A percentile compares a stretch with the other conserved stretches of the same genome.
Conservation (phyloP, 768 basidiomycete genomes). For the Lactifluus rugatus region DNA sequence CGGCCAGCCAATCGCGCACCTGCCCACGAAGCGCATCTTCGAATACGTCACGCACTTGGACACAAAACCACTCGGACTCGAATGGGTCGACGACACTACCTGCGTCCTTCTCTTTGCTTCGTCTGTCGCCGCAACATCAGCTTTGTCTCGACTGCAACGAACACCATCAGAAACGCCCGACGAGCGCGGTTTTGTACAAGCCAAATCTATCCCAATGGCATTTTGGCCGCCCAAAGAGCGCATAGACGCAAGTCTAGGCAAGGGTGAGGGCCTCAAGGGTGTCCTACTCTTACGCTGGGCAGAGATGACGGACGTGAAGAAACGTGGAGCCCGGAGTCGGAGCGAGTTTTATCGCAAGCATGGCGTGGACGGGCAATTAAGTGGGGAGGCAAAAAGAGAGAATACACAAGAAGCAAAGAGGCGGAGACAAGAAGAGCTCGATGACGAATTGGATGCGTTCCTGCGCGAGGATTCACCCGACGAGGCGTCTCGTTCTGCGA, state of each 20-base stretch:
- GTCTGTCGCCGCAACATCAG: conserved; percentile 42
- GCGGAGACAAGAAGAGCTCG: conserved; percentile 36
- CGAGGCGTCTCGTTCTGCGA: conserved; percentile 19
- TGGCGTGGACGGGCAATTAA: conserved; percentile 53
- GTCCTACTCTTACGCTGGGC: conserved; percentile 72
- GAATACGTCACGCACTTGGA: conserved; percentile 77
- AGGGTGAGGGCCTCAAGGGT: conserved; percentile 58
- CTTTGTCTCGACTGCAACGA: conserved; percentile 41
- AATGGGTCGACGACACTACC: conserved; percentile 81
- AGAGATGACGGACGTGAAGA: conserved; percentile 59
- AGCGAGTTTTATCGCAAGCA: conserved; percentile 77
- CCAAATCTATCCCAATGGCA: conserved; percentile 60
- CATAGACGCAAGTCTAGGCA: conserved; percentile 61
- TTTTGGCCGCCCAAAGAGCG: conserved; percentile 77
- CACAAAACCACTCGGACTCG: conserved; percentile 60
- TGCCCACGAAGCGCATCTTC: conserved; percentile 70
- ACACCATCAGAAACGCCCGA: conserved; percentile 42
- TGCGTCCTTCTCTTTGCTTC: conserved; percentile 69
- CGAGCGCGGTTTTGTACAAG: conserved; percentile 47
- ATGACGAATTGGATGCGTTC: conserved; percentile 63
- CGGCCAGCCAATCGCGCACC: conserved; percentile 62
- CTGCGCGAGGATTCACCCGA: conserved; percentile 37
- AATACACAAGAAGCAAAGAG: conserved; percentile 23
- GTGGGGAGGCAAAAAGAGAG: conserved; percentile 24
- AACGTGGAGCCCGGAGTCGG: conserved; percentile 58